These are phyloP conservation scores for Wallacemonas collosoma DNA, from an alignment of 208 protist species.

Conservation along the genomic window DNA sequence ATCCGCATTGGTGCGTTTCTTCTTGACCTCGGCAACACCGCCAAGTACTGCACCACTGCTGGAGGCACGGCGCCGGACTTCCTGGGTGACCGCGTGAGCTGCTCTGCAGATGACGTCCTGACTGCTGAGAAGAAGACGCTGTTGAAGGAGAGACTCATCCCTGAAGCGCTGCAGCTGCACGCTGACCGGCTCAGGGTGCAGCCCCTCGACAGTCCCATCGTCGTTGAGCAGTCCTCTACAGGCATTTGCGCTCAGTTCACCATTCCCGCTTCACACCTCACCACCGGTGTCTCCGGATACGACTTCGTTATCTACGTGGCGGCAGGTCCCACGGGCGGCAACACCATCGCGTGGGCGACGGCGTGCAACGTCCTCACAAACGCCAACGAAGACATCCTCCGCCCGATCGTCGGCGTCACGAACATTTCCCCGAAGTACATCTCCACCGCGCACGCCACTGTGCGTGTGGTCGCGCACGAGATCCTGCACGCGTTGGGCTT, in stretches of 20 bases:
- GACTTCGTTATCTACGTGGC: conserved; percentile 80
- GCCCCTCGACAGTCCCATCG: conserved; percentile 20
- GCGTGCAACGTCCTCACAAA: conserved; percentile 29
- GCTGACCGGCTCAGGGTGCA: conserved; percentile 49
- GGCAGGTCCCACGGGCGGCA: conserved; percentile 26
- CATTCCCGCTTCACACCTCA: conserved; percentile 44
- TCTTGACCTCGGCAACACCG: conserved; percentile 32
- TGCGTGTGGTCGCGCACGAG: conserved; percentile 67
- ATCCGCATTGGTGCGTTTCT: conserved; percentile 47
- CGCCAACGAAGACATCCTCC: conserved; percentile 2
- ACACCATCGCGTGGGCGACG: conserved; percentile 43
- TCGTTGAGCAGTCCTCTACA: conserved; percentile 14
- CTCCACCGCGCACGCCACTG: not conserved
- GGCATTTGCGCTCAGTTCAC: conserved; percentile 40
- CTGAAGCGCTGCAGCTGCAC: conserved; percentile 47
- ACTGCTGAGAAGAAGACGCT: conserved; percentile 30
- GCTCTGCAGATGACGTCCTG: conserved; percentile 33
- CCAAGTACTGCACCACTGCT: conserved; percentile 40
- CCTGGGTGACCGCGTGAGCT: conserved; percentile 19
- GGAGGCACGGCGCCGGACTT: conserved; percentile 25
- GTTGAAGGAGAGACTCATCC: conserved; percentile 33
- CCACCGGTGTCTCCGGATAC: conserved; percentile 29
- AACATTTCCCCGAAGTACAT: conserved; percentile 55
- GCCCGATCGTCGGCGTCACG: conserved; percentile 42
- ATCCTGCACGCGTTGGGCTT: conserved; percentile 90